These are phyloP conservation scores for Venturia pyrina DNA, from an alignment of 2,329 filamentous ascomycete species.

Conservation along the genomic window DNA sequence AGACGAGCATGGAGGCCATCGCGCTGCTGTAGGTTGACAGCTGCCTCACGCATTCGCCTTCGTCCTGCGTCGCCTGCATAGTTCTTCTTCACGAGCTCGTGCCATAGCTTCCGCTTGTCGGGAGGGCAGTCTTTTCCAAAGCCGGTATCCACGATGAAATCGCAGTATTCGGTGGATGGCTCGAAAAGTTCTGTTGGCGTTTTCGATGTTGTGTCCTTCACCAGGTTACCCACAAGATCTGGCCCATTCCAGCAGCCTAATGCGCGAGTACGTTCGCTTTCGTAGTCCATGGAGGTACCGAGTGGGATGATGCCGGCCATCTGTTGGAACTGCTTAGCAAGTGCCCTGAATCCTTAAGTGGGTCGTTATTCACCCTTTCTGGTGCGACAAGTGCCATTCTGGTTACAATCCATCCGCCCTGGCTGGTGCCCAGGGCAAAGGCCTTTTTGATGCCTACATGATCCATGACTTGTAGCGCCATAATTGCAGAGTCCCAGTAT, in stretches of 20 bases:
- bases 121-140: constrained; percentile 33
- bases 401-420: constrained; percentile 43
- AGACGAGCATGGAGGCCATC: constrained; percentile 38
- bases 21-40: constrained; percentile 37
- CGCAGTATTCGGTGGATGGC: constrained; percentile 31
- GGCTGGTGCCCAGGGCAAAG: constrained; percentile 42
- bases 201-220: constrained; percentile 31
- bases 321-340: constrained; percentile 20
- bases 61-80: constrained; percentile 42
- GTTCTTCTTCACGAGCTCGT: constrained; percentile 31
- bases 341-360: not conserved
- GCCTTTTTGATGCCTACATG: constrained; percentile 32
- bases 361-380: constrained; percentile 28
- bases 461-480: constrained; percentile 32
- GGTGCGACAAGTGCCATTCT: constrained; percentile 44
- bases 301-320: constrained; percentile 42
- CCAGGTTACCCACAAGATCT: constrained; percentile 24
- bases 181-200: constrained; percentile 33
- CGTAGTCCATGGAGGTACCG: constrained; percentile 43
- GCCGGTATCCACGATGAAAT: constrained; percentile 37
- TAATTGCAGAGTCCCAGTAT: constrained; percentile 45
- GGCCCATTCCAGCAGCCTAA: constrained; percentile 41
- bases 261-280: constrained; percentile 32
- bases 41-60: constrained; percentile 37
- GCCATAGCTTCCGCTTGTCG: constrained; percentile 35